Evolutionary conservation across 1,284 basidiomycete species (phyloP).

Genomic region (Athelia sp.): DNA sequence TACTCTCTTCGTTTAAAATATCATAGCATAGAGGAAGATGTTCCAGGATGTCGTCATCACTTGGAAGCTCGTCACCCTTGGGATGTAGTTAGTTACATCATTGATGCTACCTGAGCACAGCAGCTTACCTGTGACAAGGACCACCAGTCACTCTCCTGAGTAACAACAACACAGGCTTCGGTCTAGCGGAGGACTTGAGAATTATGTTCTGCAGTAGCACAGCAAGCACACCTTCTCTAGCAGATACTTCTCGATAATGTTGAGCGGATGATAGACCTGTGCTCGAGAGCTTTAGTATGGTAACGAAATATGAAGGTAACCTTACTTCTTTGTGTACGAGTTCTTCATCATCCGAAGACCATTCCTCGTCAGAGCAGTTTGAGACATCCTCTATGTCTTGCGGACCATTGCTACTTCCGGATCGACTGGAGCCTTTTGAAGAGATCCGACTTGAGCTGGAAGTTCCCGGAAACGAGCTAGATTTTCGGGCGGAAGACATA

Average conservation of each 20-base stretch:
- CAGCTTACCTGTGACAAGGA: too few species aligned
- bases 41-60: too few species aligned
- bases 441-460: background rate
- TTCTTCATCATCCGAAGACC: background rate
- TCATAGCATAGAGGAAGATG: too few species aligned
- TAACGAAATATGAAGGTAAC: background rate
- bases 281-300: background rate
- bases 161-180: background rate
- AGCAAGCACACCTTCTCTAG: background rate
- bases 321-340: background rate
- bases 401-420: background rate
- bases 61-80: too few species aligned
- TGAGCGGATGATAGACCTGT: slow-evolving; percentile 1
- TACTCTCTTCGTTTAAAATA: too few species aligned
- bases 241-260: background rate
- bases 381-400: background rate
- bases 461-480: background rate
- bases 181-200: background rate
- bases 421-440: background rate
- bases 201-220: background rate
- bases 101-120: background rate
- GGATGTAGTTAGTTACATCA: too few species aligned
- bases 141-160: slow-evolving; percentile 1
- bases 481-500: background rate
- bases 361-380: background rate